Evolutionary conservation across 371 early-diverging fungal species (phyloP).

Genomic region (Homolaphlyctis polyrhiza): DNA sequence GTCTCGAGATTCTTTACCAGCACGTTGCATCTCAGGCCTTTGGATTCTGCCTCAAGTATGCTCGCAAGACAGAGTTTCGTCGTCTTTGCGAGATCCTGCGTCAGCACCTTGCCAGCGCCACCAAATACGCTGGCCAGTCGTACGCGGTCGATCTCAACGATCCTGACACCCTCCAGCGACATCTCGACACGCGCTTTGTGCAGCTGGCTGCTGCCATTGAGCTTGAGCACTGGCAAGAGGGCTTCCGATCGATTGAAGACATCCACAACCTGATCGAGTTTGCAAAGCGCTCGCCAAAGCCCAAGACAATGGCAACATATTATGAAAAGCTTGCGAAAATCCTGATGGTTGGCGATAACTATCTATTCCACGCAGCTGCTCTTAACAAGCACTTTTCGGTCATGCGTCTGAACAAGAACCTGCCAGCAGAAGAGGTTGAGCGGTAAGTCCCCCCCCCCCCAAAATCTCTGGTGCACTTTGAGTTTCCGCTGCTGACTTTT

Average conservation of each 20-base stretch:
- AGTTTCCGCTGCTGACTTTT: too few relatives aligned
- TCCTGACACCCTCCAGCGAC: conserved; percentile 93
- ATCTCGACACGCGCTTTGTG: conserved; percentile 90
- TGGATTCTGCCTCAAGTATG: conserved; percentile 90
- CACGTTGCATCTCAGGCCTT: conserved; percentile 85
- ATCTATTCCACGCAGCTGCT: conserved; percentile 95
- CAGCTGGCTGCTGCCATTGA: conserved; percentile 93
- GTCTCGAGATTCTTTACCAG: conserved; percentile 92
- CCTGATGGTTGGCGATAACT: conserved; percentile 93
- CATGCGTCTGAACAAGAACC: conserved; percentile 38
- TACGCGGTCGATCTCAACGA: conserved; percentile 91
- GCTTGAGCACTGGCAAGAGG: conserved; percentile 98
- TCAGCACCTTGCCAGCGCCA: conserved; percentile 82
- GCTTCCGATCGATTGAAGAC: conserved; percentile 95
- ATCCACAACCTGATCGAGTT: conserved; percentile 88
- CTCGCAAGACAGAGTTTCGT: conserved; percentile 96
- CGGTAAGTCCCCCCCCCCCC: conserved; percentile 12
- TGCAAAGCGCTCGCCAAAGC: conserved; percentile 88
- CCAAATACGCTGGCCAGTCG: conserved; percentile 89
- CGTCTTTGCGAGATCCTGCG: conserved; percentile 95
- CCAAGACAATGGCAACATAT: conserved; percentile 91
- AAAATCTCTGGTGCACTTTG: too few relatives aligned
- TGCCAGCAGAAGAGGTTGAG: conserved; percentile 42
- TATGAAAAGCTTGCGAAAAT: conserved; percentile 95
- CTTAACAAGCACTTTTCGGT: conserved; percentile 83